Base-by-base conservation (phyloP, 2,329 filamentous ascomycete species). In the Ceratocystis papillata region DNA sequence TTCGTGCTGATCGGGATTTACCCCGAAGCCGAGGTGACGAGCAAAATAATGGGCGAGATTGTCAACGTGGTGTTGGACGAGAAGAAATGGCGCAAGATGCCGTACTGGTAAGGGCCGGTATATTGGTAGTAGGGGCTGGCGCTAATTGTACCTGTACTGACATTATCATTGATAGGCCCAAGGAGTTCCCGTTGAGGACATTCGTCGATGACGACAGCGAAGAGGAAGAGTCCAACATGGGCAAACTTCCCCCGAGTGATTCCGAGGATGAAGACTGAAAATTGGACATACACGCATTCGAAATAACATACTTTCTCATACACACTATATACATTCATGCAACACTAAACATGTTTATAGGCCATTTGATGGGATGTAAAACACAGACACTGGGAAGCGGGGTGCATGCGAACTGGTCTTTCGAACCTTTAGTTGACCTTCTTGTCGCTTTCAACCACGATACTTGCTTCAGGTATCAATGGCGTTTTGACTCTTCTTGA, bases 61-160 rank as follows among this genome's bases (percentile, higher is more conserved):
- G 81, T 96, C 70, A 96, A 96, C 73, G 85, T 97, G 45, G 91
- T 97, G 46, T 81, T 90, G 46, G 90, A 96, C 72, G 92, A 96
- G 78, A 95, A 90, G 77, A 80, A 81, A 55, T 99, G 94, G 94
- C 84, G 91, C 72, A 96, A 96, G 77, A 86, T 88, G 78, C 72
- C 79, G 8, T 99, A 93, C 74, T 97, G 94, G 94, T 93, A 72
- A 65, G 79, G 37, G 12, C 22, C 4, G 7, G 7, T 53, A 10
- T 6, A 53, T 25, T 64, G 15, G 5, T 33, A 7, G 7, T 30
- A 15, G 6, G 28, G n/a, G 46, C 5, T 22, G 22, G 28, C 6
- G 28, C 3, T 41, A 17, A 25, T 28, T n/a, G 44, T 10, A 20
- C 15, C 25, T n/a, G 41, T 61, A 17, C 57, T 64, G 50, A 55